Evolutionary conservation across 176 grass and related monocot genomes (phyloP).

Genomic region (bread wheat (Triticum aestivum)): DNA sequence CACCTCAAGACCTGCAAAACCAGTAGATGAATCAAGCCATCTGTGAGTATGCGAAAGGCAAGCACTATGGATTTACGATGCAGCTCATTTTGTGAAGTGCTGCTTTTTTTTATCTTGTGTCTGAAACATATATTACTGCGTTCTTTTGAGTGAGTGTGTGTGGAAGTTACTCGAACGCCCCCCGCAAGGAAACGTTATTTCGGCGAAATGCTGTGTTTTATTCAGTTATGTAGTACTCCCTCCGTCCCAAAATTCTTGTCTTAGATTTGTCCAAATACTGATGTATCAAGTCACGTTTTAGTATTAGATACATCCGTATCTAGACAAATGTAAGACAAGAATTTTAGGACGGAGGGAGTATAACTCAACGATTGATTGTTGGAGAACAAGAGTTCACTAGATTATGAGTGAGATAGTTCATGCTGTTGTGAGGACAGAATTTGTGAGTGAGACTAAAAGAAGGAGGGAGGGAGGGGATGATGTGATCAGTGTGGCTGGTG

Average conservation of each 20-base stretch:
- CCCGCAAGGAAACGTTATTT: background rate
- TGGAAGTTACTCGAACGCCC: background rate
- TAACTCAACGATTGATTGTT: too few relatives aligned
- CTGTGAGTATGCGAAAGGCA: background rate
- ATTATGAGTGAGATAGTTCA: background rate
- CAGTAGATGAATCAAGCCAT: background rate
- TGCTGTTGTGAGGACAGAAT: background rate
- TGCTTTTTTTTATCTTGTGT: background rate
- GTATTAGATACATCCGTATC: too few relatives aligned
- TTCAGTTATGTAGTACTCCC: too few relatives aligned
- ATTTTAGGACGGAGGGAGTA: too few relatives aligned
- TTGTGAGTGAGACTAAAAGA: background rate
- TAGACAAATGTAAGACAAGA: too few relatives aligned
- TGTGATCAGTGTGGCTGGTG: background rate
- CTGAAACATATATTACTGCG: background rate
- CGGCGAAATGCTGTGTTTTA: background rate
- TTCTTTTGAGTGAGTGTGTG: background rate
- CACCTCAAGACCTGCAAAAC: constrained; percentile 61
- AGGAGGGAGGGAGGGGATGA: background rate
- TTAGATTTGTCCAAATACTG: too few relatives aligned
- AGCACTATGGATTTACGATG: background rate
- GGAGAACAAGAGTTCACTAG: background rate
- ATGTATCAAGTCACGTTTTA: too few relatives aligned
- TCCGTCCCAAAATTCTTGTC: too few relatives aligned
- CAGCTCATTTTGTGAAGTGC: background rate